Evolutionary conservation across 2,329 filamentous ascomycete genomes (phyloP).

Genomic region (Phaeosphaeria sp.): DNA sequence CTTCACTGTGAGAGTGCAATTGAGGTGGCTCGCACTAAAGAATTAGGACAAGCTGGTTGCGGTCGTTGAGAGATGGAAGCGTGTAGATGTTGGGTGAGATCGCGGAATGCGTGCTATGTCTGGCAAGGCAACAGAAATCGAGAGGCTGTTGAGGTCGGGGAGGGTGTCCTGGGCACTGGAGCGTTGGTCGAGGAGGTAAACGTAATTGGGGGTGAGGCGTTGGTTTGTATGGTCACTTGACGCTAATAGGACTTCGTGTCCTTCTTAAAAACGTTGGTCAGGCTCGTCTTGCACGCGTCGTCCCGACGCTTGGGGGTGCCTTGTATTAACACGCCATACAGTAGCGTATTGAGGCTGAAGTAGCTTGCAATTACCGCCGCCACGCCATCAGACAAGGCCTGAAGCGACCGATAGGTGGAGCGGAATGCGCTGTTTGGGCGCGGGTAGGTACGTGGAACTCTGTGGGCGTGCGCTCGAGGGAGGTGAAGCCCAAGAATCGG

Average conservation of each 20-base stretch:
- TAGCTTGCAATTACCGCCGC: slow-evolving; percentile 22
- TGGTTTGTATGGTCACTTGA: slow-evolving; percentile 35
- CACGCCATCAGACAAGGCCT: slow-evolving; percentile 14
- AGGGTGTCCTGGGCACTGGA: slow-evolving; percentile 13
- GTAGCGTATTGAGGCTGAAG: slow-evolving; percentile 25
- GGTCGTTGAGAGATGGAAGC: background rate
- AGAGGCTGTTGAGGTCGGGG: slow-evolving; percentile 12
- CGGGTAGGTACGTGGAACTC: slow-evolving; percentile 30
- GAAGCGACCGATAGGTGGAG: slow-evolving; percentile 18
- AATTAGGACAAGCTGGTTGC: background rate
- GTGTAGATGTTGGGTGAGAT: background rate
- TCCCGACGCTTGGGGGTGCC: slow-evolving; percentile 31
- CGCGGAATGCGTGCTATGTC: slow-evolving; percentile 3
- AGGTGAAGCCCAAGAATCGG: slow-evolving; percentile 30
- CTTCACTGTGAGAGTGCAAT: background rate
- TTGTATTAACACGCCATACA: slow-evolving; percentile 24
- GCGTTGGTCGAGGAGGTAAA: background rate
- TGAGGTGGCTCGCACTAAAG: background rate
- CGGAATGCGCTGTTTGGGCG: slow-evolving; percentile 27
- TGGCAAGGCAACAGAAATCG: slow-evolving; percentile 12
- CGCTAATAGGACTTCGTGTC: slow-evolving; percentile 31
- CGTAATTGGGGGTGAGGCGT: slow-evolving; percentile 16
- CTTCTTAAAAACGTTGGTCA: slow-evolving; percentile 25
- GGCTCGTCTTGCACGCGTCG: slow-evolving; percentile 26
- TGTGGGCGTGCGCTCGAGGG: slow-evolving; percentile 23